phyloP scores from a whole-genome alignment of 306 rosid genomes.

The Begonia peltatifolia region DNA sequence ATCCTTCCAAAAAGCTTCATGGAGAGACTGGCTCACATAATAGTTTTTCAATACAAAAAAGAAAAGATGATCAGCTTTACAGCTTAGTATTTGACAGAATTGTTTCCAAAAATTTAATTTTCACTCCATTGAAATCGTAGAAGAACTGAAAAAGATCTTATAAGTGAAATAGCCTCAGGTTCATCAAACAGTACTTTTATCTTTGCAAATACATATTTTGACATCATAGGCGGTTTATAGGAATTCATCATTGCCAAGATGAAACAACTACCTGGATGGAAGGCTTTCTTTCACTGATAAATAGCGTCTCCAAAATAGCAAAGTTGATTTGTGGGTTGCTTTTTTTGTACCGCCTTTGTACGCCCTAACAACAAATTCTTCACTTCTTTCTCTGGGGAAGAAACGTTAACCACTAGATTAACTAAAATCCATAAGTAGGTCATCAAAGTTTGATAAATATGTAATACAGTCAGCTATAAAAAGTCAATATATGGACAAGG shows the following conservation, averaged over 20 bases:
- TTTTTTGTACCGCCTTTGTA: constrained; percentile 75
- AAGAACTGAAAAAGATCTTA: no score
- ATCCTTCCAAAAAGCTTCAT: constrained; percentile 1
- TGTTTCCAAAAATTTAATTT: no score
- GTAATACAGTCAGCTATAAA: constrained; percentile 2
- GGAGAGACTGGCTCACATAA: no score
- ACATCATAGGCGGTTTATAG: background rate
- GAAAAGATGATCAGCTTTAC: no score
- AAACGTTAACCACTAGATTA: background rate
- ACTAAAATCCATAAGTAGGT: background rate
- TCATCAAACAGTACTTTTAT: no score
- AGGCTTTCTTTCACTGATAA: constrained; percentile 56
- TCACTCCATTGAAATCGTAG: no score
- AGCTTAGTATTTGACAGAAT: no score
- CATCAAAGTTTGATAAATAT: constrained; percentile 1
- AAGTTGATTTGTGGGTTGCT: constrained; percentile 71
- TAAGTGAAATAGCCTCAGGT: no score
- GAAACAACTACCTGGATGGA: constrained; percentile 43
- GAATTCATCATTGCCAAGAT: background rate
- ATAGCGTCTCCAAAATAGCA: constrained; percentile 63
- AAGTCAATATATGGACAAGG: background rate
- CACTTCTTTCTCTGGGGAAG: constrained; percentile 62
- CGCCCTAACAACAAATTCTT: constrained; percentile 74
- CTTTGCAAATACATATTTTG: background rate
- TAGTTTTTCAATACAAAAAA: no score